Evolutionary conservation across 2,329 filamentous ascomycete species (phyloP), one percentile per base, ranked within the genome.

Genomic region (Paraphaeosphaeria sporulosa): DNA sequence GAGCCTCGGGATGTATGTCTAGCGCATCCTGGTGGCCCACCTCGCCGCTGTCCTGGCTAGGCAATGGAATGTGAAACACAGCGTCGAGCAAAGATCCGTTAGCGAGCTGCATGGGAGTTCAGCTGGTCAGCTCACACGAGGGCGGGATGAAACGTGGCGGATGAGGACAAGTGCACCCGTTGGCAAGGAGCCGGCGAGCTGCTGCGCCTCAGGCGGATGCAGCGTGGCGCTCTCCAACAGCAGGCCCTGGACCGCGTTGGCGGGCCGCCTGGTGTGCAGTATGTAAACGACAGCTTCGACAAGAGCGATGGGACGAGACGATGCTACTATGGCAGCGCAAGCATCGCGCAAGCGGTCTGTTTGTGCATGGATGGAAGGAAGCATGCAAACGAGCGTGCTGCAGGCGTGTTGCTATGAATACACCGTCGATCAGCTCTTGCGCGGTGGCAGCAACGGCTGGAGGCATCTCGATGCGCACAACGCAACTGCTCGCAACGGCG

Each of bases 381-480:
- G n/a, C n/a, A n/a, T n/a, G n/a, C n/a, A n/a, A n/a, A n/a, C n/a
- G n/a, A n/a, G n/a, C n/a, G n/a, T n/a, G n/a, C n/a, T n/a, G n/a
- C n/a, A n/a, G n/a, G n/a, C n/a, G n/a, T n/a, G n/a, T n/a, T n/a
- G n/a, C n/a, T n/a, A n/a, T n/a, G n/a, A n/a, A n/a, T n/a, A n/a
- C n/a, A n/a, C n/a, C n/a, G n/a, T n/a, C n/a, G n/a, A n/a, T n/a
- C n/a, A 42, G 49, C 36, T 15, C 6, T 40, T 13, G 49, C 19
- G 36, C 34, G 6, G 49, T 25, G n/a, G 43, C 19, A 40, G 21
- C 30, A 30, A 53, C 25, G 36, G 36, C 21, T 15, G 36, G 15
- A 25, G 23, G n/a, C 44, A 42, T 55, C 48, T 61, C 44, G 59
- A 56, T 58, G 58, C 44, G 21, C 47, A 36, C 15, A 36, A 56